phyloP scores from a whole-genome alignment of 768 basidiomycete genomes.

The Austroboletus eburneus region DNA sequence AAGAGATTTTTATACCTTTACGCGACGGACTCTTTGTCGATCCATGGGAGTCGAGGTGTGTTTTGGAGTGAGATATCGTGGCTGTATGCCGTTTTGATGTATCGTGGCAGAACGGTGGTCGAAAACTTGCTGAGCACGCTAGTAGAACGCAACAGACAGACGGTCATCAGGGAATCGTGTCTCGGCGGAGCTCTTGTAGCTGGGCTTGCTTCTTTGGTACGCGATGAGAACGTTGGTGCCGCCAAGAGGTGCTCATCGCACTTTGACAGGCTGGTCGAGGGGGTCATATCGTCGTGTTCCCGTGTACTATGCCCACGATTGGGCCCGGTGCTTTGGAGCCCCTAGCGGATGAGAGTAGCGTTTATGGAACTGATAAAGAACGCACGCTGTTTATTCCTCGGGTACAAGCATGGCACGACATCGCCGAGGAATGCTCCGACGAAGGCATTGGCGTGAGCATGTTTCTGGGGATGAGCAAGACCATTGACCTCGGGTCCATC shows the following conservation, averaged over 20 bases:
- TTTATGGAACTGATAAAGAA: slow-evolving; percentile 87
- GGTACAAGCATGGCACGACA: slow-evolving; percentile 72
- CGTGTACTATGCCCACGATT: slow-evolving; percentile 60
- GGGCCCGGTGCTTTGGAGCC: slow-evolving; percentile 69
- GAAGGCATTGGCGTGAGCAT: slow-evolving; percentile 88
- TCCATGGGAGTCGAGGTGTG: slow-evolving; percentile 65
- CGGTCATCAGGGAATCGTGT: slow-evolving; percentile 51
- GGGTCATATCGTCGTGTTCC: slow-evolving; percentile 75
- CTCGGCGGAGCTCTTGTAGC: slow-evolving; percentile 76
- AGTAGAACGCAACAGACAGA: slow-evolving; percentile 55
- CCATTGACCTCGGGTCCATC: slow-evolving; percentile 84
- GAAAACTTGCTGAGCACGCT: slow-evolving; percentile 64
- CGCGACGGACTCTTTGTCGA: slow-evolving; percentile 71
- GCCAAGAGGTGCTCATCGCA: slow-evolving; percentile 7
- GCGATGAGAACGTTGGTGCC: slow-evolving; percentile 24
- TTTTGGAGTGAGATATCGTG: slow-evolving; percentile 5
- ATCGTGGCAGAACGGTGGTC: slow-evolving; percentile 48
- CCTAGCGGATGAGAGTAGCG: slow-evolving; percentile 53
- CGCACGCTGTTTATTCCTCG: slow-evolving; percentile 73
- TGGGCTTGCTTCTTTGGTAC: slow-evolving; percentile 66
- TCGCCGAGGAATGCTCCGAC: slow-evolving; percentile 86
- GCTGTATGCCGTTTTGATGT: slow-evolving; percentile 5
- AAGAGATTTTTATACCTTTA: slow-evolving; percentile 88
- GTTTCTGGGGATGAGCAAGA: slow-evolving; percentile 77
- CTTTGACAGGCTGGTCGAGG: slow-evolving; percentile 55